These are phyloP conservation scores for Ophiosphaerella herpotricha DNA, from an alignment of 2,329 filamentous ascomycete species.

Conservation along the genomic window DNA sequence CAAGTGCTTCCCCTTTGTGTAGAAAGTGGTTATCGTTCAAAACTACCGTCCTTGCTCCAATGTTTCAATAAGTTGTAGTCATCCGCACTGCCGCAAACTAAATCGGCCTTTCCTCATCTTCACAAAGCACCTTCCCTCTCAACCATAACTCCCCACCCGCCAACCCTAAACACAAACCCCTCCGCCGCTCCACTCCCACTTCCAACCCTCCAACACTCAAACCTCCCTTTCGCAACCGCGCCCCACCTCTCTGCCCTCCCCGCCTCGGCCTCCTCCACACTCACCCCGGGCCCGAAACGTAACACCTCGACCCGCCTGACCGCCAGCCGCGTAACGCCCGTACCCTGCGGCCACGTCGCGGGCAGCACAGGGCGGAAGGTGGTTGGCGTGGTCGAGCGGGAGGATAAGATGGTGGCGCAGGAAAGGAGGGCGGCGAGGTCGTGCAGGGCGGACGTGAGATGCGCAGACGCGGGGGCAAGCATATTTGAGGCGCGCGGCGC, in stretches of 20 bases:
- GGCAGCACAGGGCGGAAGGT: constrained; percentile 28
- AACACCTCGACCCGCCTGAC: constrained; percentile 40
- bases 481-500: neutral
- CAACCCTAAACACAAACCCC: constrained; percentile 36
- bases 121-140: constrained; percentile 8
- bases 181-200: constrained; percentile 12
- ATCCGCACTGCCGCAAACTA: too few relatives aligned
- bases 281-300: constrained; percentile 45
- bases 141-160: constrained; percentile 15
- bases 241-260: constrained; percentile 43
- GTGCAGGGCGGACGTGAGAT: constrained; percentile 16
- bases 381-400: constrained; percentile 11
- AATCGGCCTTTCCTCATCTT: neutral
- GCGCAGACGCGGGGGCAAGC: constrained; percentile 16
- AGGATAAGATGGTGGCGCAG: constrained; percentile 17
- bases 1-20: too few relatives aligned
- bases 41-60: too few relatives aligned
- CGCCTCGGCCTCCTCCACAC: constrained; percentile 43
- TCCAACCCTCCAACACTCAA: constrained; percentile 40
- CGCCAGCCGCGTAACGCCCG: constrained; percentile 38
- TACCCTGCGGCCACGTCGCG: constrained; percentile 30
- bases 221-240: constrained; percentile 43
- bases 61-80: too few relatives aligned
- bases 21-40: too few relatives aligned
- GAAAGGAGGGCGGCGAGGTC: constrained; percentile 14